Evolutionary conservation across 768 basidiomycete species (phyloP).

Genomic region (Hypsizygus marmoreus): DNA sequence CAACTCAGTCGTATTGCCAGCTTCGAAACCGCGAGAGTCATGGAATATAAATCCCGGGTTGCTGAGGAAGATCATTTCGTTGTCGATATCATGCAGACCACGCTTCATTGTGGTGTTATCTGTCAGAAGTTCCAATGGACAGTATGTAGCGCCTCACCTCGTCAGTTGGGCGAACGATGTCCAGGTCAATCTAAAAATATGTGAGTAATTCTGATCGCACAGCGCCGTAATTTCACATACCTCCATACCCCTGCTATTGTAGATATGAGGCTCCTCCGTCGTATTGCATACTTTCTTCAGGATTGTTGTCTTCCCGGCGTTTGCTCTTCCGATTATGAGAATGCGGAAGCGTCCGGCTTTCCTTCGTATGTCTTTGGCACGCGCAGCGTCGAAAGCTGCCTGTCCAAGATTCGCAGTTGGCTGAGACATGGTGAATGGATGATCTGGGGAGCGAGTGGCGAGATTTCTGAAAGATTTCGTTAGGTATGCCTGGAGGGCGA

Average conservation of each 20-base stretch:
- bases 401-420: background rate
- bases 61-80: background rate
- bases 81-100: slow-evolving; percentile 13
- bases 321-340: slow-evolving; percentile 41
- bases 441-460: background rate
- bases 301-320: slow-evolving; percentile 43
- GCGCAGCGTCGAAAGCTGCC: background rate
- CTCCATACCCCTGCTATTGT: slow-evolving; percentile 17
- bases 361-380: slow-evolving; percentile 12
- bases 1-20: slow-evolving; percentile 13
- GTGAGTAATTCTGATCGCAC: background rate
- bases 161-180: background rate
- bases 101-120: slow-evolving; percentile 2
- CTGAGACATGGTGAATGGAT: slow-evolving; percentile 1
- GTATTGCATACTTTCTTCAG: slow-evolving; percentile 38
- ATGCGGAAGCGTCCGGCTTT: slow-evolving; percentile 35
- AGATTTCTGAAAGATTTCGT: background rate
- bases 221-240: slow-evolving; percentile 16
- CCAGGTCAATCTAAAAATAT: slow-evolving; percentile 4
- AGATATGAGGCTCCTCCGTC: slow-evolving; percentile 30
- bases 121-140: background rate
- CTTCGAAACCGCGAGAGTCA: slow-evolving; percentile 21
- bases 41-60: slow-evolving; percentile 17
- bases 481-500: background rate
- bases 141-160: background rate